A percentile compares a stretch with the other conserved stretches of the same genome.
Conservation (phyloP, 495 filamentous ascomycete genomes). For the Articulospora tetracladia region DNA sequence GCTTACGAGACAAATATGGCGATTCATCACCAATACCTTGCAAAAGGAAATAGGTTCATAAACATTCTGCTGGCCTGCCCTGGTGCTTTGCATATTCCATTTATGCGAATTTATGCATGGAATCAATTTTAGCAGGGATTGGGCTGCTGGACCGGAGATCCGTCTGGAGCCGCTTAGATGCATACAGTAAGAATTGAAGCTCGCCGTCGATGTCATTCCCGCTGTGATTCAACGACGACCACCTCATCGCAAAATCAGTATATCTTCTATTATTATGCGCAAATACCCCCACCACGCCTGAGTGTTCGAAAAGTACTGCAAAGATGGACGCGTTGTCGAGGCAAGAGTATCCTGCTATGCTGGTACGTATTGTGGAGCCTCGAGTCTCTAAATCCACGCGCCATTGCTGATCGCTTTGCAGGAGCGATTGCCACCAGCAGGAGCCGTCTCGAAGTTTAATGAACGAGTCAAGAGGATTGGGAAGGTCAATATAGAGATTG, state of each 20-base stretch:
- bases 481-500: constrained; percentile 85
- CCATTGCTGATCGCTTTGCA: constrained; percentile 33
- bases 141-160: background rate
- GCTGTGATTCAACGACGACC: background rate
- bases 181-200: constrained; percentile 1
- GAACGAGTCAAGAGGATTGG: constrained; percentile 86
- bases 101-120: constrained; percentile 8
- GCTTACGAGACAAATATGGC: background rate
- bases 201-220: background rate
- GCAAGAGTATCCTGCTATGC: constrained; percentile 91
- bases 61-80: background rate
- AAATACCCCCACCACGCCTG: background rate
- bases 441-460: constrained; percentile 79
- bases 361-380: constrained; percentile 58
- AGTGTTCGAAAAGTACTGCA: constrained; percentile 6
- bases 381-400: constrained; percentile 3
- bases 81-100: background rate
- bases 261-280: constrained; percentile 20
- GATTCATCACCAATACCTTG: background rate
- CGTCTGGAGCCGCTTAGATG: constrained; percentile 6
- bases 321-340: constrained; percentile 72
- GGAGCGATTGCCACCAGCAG: constrained; percentile 78
- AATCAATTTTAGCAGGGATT: constrained; percentile 5
- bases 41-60: background rate
- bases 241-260: background rate